These are phyloP conservation scores for apple (Malus domestica) DNA, from an alignment of 306 rosid genomes.

Conservation along the genomic window ASM211411v1 NC_041801.1:8252501-8253000, in stretches of 20 bases:
- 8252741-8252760: conserved; percentile 5
- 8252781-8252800: conserved; percentile 34
- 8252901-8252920: conserved; percentile 55
- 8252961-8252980: conserved; percentile 18
- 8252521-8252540: too few relatives aligned
- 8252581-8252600: not conserved
- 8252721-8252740: conserved; percentile 15
- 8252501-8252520: too few relatives aligned
- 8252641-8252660: conserved; percentile 21
- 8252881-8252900: conserved; percentile 43
- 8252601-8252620: conserved; percentile 46
- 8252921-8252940: conserved; percentile 34
- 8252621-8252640: conserved; percentile 8
- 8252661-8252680: not conserved
- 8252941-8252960: conserved; percentile 21
- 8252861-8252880: conserved; percentile 28
- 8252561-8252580: too few relatives aligned
- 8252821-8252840: not conserved
- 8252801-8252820: conserved; percentile 16
- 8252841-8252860: conserved; percentile 24
- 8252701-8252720: conserved; percentile 38
- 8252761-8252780: conserved; percentile 2
- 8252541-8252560: too few relatives aligned
- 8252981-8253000: conserved; percentile 30
- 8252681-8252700: conserved; percentile 20